These are phyloP conservation scores for Pichia sp. DNA, from an alignment of 1,139 yeast species.

Conservation along the genomic window DNA sequence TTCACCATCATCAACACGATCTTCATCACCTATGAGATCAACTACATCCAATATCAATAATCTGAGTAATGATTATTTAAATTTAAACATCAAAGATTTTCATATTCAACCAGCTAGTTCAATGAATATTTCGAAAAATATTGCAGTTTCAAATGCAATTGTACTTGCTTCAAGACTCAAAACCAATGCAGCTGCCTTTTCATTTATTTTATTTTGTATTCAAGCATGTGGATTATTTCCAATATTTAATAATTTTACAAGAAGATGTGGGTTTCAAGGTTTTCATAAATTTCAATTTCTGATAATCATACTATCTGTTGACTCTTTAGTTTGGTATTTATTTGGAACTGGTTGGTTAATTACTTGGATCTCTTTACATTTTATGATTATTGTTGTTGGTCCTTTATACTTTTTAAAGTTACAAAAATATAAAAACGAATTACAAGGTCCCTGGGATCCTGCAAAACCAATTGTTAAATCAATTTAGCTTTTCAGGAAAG, in stretches of 20 bases:
- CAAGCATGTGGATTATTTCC: conserved; percentile 71
- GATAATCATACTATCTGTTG: conserved; percentile 26
- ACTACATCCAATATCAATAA: background rate
- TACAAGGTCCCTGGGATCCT: conserved; percentile 93
- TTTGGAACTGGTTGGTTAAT: conserved; percentile 37
- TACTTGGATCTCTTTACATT: conserved; percentile 46
- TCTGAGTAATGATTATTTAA: background rate
- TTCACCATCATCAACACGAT: conserved; percentile 5
- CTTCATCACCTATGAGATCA: conserved; percentile 1
- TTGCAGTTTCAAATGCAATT: conserved; percentile 79
- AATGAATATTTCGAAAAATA: conserved; percentile 74
- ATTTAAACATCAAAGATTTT: conserved; percentile 2
- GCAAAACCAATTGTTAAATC: conserved; percentile 55
- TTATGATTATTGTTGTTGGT: conserved; percentile 46
- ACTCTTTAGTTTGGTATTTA: conserved; percentile 30
- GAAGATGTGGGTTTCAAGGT: conserved; percentile 32
- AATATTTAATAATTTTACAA: conserved; percentile 54
- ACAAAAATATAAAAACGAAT: conserved; percentile 78
- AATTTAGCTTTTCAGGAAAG: conserved; percentile 4
- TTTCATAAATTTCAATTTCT: conserved; percentile 35
- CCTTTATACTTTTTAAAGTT: conserved; percentile 67
- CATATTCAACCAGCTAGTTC: conserved; percentile 14
- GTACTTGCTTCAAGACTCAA: conserved; percentile 80
- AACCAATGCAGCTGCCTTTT: conserved; percentile 71
- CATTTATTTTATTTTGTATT: conserved; percentile 69